Conservation (phyloP, 2,329 filamentous ascomycete genomes). For the Aspergillus intermedius region DNA sequence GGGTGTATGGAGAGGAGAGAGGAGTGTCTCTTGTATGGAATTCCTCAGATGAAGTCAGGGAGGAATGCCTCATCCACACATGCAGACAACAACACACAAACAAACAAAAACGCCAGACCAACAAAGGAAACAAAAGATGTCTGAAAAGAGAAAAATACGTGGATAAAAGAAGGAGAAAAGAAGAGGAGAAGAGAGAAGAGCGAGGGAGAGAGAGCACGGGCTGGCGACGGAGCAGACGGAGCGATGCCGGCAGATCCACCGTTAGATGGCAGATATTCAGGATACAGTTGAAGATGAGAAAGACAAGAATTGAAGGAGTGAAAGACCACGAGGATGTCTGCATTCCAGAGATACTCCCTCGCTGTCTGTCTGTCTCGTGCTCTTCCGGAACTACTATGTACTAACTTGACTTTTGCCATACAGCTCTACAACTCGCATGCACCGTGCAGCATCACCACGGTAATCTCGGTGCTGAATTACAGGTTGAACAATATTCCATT, state of each 20-base stretch:
- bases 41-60: constrained; percentile 5
- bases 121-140: constrained; percentile 16
- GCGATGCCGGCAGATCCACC: not conserved
- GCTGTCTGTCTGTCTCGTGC: no score
- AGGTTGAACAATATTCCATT: no score
- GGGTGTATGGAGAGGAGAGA: constrained; percentile 8
- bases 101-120: constrained; percentile 19
- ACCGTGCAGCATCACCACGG: no score
- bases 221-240: not conserved
- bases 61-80: not conserved
- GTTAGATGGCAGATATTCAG: not conserved
- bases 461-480: no score
- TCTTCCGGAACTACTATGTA: no score
- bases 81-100: not conserved
- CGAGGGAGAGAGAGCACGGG: constrained; percentile 4
- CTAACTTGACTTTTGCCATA: no score
- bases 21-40: constrained; percentile 2
- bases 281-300: not conserved
- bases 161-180: constrained; percentile 3
- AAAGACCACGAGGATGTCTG: not conserved
- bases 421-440: no score
- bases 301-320: not conserved
- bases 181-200: constrained; percentile 5
- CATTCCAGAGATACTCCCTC: no score
- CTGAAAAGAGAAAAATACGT: constrained; percentile 8